Evolutionary conservation across 2,329 filamentous ascomycete genomes (phyloP).

Genomic region (Parascedosporium putredinis): DNA sequence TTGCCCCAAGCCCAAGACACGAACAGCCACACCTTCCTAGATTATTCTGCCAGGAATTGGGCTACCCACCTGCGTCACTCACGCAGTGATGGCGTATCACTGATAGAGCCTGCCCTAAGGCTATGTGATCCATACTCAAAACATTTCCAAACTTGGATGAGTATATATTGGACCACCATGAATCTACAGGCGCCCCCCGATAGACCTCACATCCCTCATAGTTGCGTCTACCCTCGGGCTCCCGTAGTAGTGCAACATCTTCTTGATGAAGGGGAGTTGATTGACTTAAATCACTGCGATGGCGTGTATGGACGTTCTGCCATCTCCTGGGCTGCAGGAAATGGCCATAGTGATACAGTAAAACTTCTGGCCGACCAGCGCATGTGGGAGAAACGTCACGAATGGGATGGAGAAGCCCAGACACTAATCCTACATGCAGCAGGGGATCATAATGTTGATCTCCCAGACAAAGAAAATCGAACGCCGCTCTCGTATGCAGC

Average conservation of each 20-base stretch:
- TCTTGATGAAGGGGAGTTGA: too few relatives aligned
- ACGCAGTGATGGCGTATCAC: too few relatives aligned
- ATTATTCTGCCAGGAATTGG: constrained; percentile 12
- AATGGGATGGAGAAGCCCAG: neutral
- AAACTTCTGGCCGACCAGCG: constrained; percentile 6
- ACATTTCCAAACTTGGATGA: neutral
- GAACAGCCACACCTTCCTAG: constrained; percentile 7
- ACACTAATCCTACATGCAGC: neutral
- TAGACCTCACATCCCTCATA: too few relatives aligned
- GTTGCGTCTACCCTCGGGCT: neutral
- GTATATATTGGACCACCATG: constrained; percentile 2
- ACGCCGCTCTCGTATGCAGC: constrained; percentile 5
- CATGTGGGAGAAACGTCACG: too few relatives aligned
- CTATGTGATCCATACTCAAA: neutral
- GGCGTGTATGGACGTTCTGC: neutral
- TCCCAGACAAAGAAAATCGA: neutral
- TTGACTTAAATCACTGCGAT: neutral
- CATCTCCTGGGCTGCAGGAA: neutral
- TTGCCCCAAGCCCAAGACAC: neutral
- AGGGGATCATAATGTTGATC: neutral
- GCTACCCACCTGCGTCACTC: constrained; percentile 10
- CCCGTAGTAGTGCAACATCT: neutral
- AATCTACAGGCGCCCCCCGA: neutral
- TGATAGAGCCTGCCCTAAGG: neutral
- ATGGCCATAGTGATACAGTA: neutral